These are phyloP conservation scores for Trypanosoma melophagium DNA, from an alignment of 208 protist genomes.

Conservation along the genomic window DNA sequence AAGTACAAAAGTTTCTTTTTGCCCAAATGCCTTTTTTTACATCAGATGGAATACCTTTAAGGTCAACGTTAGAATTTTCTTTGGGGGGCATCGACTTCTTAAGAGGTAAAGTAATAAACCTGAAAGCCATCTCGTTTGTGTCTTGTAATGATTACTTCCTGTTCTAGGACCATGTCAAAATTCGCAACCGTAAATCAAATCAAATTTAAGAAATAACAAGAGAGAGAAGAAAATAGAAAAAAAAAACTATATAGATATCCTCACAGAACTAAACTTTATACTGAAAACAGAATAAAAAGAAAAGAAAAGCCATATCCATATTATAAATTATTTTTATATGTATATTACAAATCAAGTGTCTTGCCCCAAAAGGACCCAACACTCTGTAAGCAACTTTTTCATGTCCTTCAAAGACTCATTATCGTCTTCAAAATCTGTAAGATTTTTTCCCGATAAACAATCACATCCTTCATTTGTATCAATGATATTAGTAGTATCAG, in stretches of 20 bases:
- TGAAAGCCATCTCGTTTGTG: constrained; percentile 1
- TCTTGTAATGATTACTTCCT: neutral
- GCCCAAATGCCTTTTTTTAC: constrained; percentile 44
- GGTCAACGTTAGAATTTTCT: constrained; percentile 30
- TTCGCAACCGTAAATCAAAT: constrained; percentile 5
- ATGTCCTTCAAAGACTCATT: constrained; percentile 25
- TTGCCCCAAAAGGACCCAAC: constrained; percentile 18
- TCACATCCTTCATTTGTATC: neutral
- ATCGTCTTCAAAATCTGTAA: constrained; percentile 4
- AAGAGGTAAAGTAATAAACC: constrained; percentile 36
- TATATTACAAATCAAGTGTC: constrained; percentile 9
- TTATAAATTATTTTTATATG: constrained; percentile 19
- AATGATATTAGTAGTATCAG: neutral
- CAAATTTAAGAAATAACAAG: constrained; percentile 4
- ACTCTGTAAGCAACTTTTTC: constrained; percentile 29
- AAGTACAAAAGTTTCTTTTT: constrained; percentile 36
- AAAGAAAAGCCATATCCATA: constrained; percentile 21
- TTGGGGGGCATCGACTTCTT: constrained; percentile 20
- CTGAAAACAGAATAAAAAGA: constrained; percentile 18
- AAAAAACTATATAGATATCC: too few species aligned
- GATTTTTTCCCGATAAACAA: constrained; percentile 10
- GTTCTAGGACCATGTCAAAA: neutral
- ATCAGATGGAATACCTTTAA: constrained; percentile 31
- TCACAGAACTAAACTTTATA: neutral
- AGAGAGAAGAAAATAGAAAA: constrained; percentile 27